Evolutionary conservation across 495 filamentous ascomycete species (phyloP).

Genomic region (Bacidia gigantensis): DNA sequence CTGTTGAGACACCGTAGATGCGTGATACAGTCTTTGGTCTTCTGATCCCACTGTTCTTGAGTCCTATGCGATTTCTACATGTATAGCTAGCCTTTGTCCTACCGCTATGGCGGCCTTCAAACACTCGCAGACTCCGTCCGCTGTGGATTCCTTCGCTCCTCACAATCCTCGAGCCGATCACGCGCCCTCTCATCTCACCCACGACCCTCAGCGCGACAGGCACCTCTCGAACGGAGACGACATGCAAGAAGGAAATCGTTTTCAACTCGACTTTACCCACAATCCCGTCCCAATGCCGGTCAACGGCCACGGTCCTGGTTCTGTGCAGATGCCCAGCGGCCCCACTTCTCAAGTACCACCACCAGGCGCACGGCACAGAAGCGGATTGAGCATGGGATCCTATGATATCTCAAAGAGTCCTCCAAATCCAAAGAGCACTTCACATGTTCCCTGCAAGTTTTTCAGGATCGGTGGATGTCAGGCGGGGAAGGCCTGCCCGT

Average conservation of each 20-base stretch:
- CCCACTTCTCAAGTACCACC: not conserved
- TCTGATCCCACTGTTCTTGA: not conserved
- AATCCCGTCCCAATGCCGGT: not conserved
- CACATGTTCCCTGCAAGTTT: conserved; percentile 99
- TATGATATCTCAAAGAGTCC: conserved; percentile 68
- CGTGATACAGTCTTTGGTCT: not conserved
- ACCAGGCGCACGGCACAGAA: conserved; percentile 8
- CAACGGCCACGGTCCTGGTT: not conserved
- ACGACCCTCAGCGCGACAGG: not conserved
- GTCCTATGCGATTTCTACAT: not conserved
- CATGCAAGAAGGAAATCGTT: not conserved
- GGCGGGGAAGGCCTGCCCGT: conserved; percentile 89
- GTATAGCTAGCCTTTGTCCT: not conserved
- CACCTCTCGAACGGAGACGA: not conserved
- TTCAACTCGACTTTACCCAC: not conserved
- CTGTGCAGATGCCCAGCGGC: not conserved
- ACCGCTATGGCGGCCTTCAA: not conserved
- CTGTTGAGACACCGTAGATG: not conserved
- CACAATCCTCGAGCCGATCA: not conserved
- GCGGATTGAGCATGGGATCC: conserved; percentile 28
- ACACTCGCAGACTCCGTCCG: not conserved
- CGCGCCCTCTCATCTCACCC: not conserved
- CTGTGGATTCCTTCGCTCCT: not conserved
- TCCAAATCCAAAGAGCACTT: conserved; percentile 76
- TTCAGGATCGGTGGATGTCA: conserved; percentile 92